Evolutionary conservation across 2,329 filamentous ascomycete species (phyloP), one percentile per base, ranked within the genome.

Genomic region (Gnomoniopsis smithogilvyi): DNA sequence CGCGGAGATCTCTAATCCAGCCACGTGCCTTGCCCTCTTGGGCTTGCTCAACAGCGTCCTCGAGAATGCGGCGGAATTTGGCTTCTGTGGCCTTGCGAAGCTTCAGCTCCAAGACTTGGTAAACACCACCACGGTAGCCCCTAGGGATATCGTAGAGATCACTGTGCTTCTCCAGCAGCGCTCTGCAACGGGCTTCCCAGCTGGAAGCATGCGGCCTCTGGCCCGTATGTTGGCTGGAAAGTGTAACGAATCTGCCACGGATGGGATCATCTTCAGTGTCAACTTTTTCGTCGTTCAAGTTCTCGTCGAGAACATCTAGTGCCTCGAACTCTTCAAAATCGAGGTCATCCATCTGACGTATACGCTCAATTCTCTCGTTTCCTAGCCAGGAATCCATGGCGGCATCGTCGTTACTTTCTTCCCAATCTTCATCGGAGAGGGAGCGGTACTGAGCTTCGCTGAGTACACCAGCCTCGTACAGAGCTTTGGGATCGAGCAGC

Each of bases 61-160:
- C 72, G 1, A 85, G 77, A 1, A 84, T 66, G 0, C 72, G 64
- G 2, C 80, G 78, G 50, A 93, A 78, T 1, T 74, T 67, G 0
- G 68, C 58, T 1, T 74, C 66, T 1, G 87, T 71, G 1, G 71
- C 67, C 1, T 72, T 71, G 56, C 91, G 81, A 1, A 85, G 71
- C 54, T 76, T 70, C 1, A 77, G 72, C 64, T 87, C 84, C 57
- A 94, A 80, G 57, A 83, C 75, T 47, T 83, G 81, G 70, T 93
- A 96, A 0, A 94, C 76, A 0, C 79, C 75, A 0, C 87, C 87
- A 6, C 91, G 84, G 19, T 80, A 70, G 3, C 73, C 69, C 0
- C 72, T 65, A 0, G 80, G 78, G 12, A 94, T 82, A 0, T 80
- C 76, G 72, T 84, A 90, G 17, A 94, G 70, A 64, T 93, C 80